phyloP scores from a whole-genome alignment of 306 rosid genomes.

The Fragaria nilgerrensis region DNA sequence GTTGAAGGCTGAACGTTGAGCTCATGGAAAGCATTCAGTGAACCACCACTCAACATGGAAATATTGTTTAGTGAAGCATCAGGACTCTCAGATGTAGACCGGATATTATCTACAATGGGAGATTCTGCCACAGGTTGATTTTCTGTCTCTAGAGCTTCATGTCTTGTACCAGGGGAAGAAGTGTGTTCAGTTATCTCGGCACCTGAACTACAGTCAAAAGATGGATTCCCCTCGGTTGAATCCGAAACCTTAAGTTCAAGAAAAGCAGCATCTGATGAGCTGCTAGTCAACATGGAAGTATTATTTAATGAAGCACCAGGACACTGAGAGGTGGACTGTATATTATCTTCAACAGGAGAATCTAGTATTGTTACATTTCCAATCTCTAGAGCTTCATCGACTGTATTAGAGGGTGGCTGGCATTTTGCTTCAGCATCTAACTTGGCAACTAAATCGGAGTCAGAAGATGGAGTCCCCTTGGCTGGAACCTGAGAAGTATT shows the following conservation, averaged over 20 bases:
- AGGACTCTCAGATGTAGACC: constrained; percentile 12
- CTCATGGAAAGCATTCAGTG: constrained; percentile 9
- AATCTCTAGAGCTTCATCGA: constrained; percentile 23
- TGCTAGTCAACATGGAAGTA: constrained; percentile 19
- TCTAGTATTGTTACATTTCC: constrained; percentile 26
- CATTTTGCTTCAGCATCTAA: constrained; percentile 34
- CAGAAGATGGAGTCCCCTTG: constrained; percentile 19
- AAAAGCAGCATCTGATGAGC: constrained; percentile 42
- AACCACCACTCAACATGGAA: constrained; percentile 14
- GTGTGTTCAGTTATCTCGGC: constrained; percentile 31
- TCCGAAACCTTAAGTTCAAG: constrained; percentile 30
- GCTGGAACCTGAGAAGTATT: constrained; percentile 1
- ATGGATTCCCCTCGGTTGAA: constrained; percentile 27
- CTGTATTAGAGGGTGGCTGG: constrained; percentile 1
- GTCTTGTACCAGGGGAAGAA: constrained; percentile 18
- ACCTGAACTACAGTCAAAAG: constrained; percentile 27
- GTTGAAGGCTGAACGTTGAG: constrained; percentile 4
- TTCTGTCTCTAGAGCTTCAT: constrained; percentile 28
- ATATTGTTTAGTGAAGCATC: constrained; percentile 18
- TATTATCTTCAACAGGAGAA: constrained; percentile 8
- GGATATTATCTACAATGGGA: constrained; percentile 24
- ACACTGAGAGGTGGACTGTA: constrained; percentile 14
- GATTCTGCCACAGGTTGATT: constrained; percentile 24
- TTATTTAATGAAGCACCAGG: constrained; percentile 20
- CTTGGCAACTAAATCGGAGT: constrained; percentile 28